Conservation (phyloP, 202 grass and related monocot genomes). For the Musa balbisiana region DNA sequence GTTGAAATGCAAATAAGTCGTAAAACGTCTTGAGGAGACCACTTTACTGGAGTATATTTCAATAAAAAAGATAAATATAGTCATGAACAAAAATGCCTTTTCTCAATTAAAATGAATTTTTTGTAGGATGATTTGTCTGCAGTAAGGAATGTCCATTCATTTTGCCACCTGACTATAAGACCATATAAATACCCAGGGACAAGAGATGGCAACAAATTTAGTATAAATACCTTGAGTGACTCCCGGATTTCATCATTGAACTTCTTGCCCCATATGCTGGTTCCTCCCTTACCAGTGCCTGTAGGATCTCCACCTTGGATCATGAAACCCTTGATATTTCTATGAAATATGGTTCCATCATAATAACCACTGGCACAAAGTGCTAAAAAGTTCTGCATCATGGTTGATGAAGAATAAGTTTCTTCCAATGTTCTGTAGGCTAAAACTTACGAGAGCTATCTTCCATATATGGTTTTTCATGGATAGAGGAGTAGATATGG, state of each 20-base stretch:
- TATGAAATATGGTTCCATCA: conserved; percentile 85
- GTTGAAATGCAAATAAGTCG: no score
- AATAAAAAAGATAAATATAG: neutral
- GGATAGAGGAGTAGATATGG: no score
- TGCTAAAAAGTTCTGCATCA: conserved; percentile 79
- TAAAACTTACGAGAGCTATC: neutral
- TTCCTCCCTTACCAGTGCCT: conserved; percentile 76
- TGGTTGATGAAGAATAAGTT: neutral
- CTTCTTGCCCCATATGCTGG: conserved; percentile 81
- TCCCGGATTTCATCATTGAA: conserved; percentile 89
- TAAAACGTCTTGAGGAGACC: no score
- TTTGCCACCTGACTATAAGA: neutral
- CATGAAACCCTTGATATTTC: conserved; percentile 99
- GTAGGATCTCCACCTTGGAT: conserved; percentile 94
- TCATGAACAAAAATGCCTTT: neutral
- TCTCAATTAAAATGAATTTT: neutral
- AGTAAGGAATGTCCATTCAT: neutral
- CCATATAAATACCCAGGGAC: neutral
- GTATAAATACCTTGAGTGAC: conserved; percentile 54
- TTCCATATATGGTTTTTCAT: neutral
- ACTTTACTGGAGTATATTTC: neutral
- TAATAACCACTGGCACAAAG: conserved; percentile 91
- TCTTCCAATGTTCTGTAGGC: neutral
- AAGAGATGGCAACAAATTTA: neutral
- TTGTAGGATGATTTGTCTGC: neutral